These are phyloP conservation scores for Penicillium diatomitis DNA, from an alignment of 495 filamentous ascomycete genomes.

Conservation along the genomic window DNA sequence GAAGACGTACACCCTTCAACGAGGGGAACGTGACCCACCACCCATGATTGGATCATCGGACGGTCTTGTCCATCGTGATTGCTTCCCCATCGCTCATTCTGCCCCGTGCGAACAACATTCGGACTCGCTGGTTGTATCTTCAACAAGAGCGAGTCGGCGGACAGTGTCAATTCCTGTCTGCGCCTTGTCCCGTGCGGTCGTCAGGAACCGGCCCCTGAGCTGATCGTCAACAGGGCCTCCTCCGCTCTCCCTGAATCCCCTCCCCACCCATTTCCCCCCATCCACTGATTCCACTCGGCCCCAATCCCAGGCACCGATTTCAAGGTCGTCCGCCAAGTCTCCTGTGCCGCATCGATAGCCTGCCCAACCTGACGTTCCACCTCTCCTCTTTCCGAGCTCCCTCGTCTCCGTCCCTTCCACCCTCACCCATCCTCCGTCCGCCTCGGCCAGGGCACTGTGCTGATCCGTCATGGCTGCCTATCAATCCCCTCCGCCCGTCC, in stretches of 20 bases:
- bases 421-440: slow-evolving; percentile 2
- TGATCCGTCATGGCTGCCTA: slow-evolving; percentile 28
- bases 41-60: slow-evolving; percentile 17
- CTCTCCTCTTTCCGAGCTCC: neutral
- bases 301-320: slow-evolving; percentile 14
- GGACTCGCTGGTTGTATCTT: too few species aligned
- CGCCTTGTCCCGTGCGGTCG: slow-evolving; percentile 7
- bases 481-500: slow-evolving; percentile 16
- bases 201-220: slow-evolving; percentile 11
- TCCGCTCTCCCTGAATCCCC: slow-evolving; percentile 12
- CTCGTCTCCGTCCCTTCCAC: neutral
- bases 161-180: neutral
- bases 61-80: slow-evolving; percentile 10
- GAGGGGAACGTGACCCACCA: slow-evolving; percentile 19
- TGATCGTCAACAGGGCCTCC: neutral
- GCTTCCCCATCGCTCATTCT: slow-evolving; percentile 3
- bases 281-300: slow-evolving; percentile 20
- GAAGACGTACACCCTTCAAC: neutral
- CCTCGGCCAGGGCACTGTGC: slow-evolving; percentile 19
- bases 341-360: slow-evolving; percentile 22
- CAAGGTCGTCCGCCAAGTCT: slow-evolving; percentile 2
- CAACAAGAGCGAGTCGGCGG: neutral
- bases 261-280: neutral
- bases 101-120: neutral
- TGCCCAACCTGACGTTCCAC: neutral